These are phyloP conservation scores for Tuber melanosporum DNA, from an alignment of 495 filamentous ascomycete species.

Conservation along the genomic window DNA sequence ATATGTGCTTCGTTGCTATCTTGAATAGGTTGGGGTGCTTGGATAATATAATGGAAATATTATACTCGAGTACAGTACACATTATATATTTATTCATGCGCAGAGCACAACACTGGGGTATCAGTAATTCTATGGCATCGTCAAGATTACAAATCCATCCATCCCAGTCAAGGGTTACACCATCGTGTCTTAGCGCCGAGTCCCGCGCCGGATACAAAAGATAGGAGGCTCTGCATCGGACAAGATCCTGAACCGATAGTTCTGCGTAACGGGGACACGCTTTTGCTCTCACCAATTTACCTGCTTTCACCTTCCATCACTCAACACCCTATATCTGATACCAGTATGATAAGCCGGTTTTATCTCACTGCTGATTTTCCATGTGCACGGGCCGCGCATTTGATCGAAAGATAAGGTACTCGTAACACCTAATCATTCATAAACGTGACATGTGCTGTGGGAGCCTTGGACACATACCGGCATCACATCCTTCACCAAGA, in stretches of 20 bases:
- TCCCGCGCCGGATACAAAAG: not conserved
- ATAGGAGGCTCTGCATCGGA: not conserved
- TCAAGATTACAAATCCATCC: conserved; percentile 1
- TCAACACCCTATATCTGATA: not conserved
- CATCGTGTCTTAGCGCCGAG: not conserved
- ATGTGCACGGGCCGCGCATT: not conserved
- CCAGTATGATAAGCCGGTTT: not conserved
- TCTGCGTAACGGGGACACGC: not conserved
- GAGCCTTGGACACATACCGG: not conserved
- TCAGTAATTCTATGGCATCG: not conserved
- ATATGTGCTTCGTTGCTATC: not conserved
- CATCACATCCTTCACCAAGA: not conserved
- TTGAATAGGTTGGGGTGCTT: not conserved
- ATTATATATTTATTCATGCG: not conserved
- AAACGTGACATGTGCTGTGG: not conserved
- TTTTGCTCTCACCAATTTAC: not conserved
- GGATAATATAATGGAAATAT: not conserved
- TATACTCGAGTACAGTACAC: too few relatives aligned
- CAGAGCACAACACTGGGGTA: not conserved
- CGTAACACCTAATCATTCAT: not conserved
- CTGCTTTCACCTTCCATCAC: not conserved
- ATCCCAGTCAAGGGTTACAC: not conserved
- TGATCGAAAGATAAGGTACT: not conserved
- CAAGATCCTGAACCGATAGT: not conserved
- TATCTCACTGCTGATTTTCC: not conserved